Percentiles rank a stretch among this genome's conserved stretches.
These are phyloP conservation scores for Fraxinus albicans DNA, from an alignment of 305 asterid genomes.

Conservation along the genomic window DNA sequence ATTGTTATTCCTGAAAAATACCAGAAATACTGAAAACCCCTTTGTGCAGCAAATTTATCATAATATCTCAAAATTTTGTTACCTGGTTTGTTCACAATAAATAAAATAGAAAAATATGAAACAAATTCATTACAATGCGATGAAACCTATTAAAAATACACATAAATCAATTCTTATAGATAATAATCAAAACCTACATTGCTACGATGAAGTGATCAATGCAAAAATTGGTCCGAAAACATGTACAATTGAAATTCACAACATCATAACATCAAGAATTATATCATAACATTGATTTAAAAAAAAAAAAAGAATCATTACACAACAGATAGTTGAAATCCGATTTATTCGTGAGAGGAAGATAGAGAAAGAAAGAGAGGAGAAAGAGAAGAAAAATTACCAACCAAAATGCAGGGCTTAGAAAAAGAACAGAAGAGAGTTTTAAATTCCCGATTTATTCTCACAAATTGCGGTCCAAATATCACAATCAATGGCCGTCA, in stretches of 20 bases:
- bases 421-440: conserved; percentile 16
- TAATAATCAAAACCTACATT: neutral
- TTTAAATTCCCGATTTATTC: conserved; percentile 19
- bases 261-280: neutral
- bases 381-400: conserved; percentile 21
- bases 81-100: neutral
- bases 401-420: conserved; percentile 39
- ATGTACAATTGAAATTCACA: neutral
- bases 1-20: neutral
- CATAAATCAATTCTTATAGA: neutral
- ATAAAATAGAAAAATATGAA: neutral
- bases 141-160: neutral
- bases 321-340: neutral
- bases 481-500: conserved; percentile 36
- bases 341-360: neutral
- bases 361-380: neutral
- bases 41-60: neutral
- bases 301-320: neutral
- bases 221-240: neutral
- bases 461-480: conserved; percentile 27
- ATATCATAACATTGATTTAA: neutral
- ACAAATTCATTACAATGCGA: neutral
- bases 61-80: neutral
- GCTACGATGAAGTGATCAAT: neutral
- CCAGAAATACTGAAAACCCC: neutral